A percentile compares a stretch with the other conserved stretches of the same genome.
These are phyloP conservation scores for Aspergillus sp. DNA, from an alignment of 2,329 filamentous ascomycete genomes.

Conservation along the genomic window DNA sequence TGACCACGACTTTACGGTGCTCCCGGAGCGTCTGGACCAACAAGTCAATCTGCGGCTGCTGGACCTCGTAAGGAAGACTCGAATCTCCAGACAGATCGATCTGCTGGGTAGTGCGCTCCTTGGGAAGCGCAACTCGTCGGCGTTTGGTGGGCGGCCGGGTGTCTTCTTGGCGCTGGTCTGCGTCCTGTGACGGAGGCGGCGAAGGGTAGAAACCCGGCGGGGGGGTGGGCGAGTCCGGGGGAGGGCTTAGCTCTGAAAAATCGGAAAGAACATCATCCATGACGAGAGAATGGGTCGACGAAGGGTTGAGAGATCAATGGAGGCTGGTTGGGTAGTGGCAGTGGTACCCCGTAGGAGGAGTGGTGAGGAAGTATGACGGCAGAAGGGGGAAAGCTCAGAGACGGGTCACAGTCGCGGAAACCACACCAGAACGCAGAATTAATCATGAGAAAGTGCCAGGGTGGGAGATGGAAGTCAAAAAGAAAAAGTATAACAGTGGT, in stretches of 20 bases:
- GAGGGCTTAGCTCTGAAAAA: constrained; percentile 35
- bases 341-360: not conserved
- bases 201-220: constrained; percentile 34
- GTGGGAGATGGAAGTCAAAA: not conserved
- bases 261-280: constrained; percentile 28
- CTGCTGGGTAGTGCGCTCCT: constrained; percentile 70
- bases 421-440: not conserved
- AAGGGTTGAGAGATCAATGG: not conserved
- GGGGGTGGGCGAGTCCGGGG: constrained; percentile 31
- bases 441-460: not conserved
- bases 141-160: constrained; percentile 60
- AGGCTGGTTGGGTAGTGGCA: not conserved
- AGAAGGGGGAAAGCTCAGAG: not conserved
- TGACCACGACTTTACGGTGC: constrained; percentile 93
- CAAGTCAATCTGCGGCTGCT: constrained; percentile 57
- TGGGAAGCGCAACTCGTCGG: constrained; percentile 49
- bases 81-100: constrained; percentile 54
- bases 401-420: not conserved
- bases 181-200: constrained; percentile 37
- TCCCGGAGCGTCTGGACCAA: constrained; percentile 69
- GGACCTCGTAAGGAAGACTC: constrained; percentile 34
- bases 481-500: not conserved
- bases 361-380: not conserved
- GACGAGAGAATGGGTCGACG: constrained; percentile 1
- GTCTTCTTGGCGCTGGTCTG: constrained; percentile 42